Evolutionary conservation across 768 basidiomycete species (phyloP), one percentile per base, ranked within the genome.

Genomic region (Sarcodon aspratus): DNA sequence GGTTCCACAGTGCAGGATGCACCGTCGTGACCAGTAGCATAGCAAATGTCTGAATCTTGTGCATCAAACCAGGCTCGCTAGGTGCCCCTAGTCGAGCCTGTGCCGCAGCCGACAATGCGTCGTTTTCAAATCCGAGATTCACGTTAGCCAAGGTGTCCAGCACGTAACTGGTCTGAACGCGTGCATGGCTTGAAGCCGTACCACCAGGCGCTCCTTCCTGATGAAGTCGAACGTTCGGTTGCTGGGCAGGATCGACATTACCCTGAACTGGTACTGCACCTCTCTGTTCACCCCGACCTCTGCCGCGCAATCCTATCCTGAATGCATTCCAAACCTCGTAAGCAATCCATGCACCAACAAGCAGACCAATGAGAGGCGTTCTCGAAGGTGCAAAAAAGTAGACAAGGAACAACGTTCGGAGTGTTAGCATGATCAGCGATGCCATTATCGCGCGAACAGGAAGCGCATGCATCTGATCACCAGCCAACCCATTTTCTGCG

Each of bases 251-350:
- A 36, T 46, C 59, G 21, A 40, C 59, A 44, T 51, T 57, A 35
- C 63, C 57, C 34, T 36, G 54, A 44, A 55, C 44, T 47, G 43
- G 40, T 9, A 27, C 53, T n/a, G 60, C 57, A 11, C 53, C 52
- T 27, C 51, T 52, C 46, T 55, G 33, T 55, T 57, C 45, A 58
- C 52, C 8, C n/a, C 60, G 36, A n/a, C 62, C 17, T 65, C 59
- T 34, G 65, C 63, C 17, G 56, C 65, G 48, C 17, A 73, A 52
- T 37, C 68, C 64, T 33, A 63, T 71, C 36, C 80, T 73, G 50
- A 87, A 72, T 21, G 80, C 80, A 46, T 73, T 75, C 82, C 82
- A 85, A 33, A 82, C 78, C 61, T 88, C 85, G 59, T 84, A 88
- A 21, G 82, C 48, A 61, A 85, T 76, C 82, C 82, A 87, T 2